Percentiles rank a stretch among this genome's conserved stretches.
These are phyloP conservation scores for Trichoderma cornu-damae DNA, from an alignment of 2,329 filamentous ascomycete species.

Conservation along the genomic window DNA sequence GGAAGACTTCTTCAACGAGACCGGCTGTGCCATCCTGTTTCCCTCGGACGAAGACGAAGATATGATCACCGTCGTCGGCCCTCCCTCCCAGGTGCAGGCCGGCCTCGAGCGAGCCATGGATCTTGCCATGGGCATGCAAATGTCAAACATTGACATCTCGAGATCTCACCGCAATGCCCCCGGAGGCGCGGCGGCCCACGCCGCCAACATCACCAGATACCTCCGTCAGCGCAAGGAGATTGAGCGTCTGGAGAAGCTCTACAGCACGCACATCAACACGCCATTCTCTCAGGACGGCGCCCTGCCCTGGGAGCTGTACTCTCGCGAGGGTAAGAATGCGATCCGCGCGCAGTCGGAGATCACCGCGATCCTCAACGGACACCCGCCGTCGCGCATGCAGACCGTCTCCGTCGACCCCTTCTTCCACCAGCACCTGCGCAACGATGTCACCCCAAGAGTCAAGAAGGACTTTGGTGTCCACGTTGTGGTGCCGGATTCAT, in stretches of 20 bases:
- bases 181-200: conserved; percentile 69
- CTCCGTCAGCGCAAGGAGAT: conserved; percentile 77
- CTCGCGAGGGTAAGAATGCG: conserved; percentile 76
- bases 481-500: conserved; percentile 62
- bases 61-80: conserved; percentile 78
- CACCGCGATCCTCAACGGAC: conserved; percentile 64
- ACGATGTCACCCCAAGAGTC: conserved; percentile 58
- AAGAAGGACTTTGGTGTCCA: conserved; percentile 67
- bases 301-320: conserved; percentile 83
- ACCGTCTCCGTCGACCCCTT: conserved; percentile 68
- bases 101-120: conserved; percentile 83
- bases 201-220: conserved; percentile 82
- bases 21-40: conserved; percentile 82
- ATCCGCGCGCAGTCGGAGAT: conserved; percentile 72
- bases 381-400: conserved; percentile 67
- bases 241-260: conserved; percentile 70
- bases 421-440: conserved; percentile 68
- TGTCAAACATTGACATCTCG: conserved; percentile 75
- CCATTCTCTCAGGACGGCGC: conserved; percentile 64
- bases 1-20: conserved; percentile 83
- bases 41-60: conserved; percentile 75
- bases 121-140: conserved; percentile 80
- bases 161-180: conserved; percentile 71
- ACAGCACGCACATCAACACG: conserved; percentile 83
- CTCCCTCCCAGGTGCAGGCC: conserved; percentile 63